Base-by-base conservation (phyloP, 2,329 filamentous ascomycete genomes). In the Tolypocladium ovalisporum region DNA sequence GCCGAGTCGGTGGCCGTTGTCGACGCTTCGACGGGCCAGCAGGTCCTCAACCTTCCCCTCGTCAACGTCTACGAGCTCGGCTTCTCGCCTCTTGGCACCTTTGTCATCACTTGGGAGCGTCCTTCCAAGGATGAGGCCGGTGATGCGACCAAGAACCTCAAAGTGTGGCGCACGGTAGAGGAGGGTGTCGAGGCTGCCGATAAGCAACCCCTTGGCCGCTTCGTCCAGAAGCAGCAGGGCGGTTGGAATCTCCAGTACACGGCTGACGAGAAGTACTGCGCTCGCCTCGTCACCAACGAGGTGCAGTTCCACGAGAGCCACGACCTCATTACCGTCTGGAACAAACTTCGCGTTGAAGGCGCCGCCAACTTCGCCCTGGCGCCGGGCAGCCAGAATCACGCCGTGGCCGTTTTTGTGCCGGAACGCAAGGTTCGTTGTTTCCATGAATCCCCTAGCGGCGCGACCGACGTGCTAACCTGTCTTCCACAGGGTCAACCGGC, bases 231-330 rank as follows among this genome's bases (percentile, higher is more conserved):
- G 80, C 88, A 86, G 63, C 90, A 96, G 78, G 90, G 88, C 52
- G 90, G 92, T 68, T 97, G 93, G 93, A 97, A 97, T 71, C 79
- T 99, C 69, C 93, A 97, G 75, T 99, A 97, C 75, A 96, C 92
- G 35, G 82, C 84, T 59, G 94, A 99, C 70, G 94, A 99, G 80
- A 84, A 86, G 71, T 93, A 90, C 73, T 97, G 93, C 72, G 94
- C 93, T 63, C 90, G 94, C 64, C 81, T 87, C 61, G 93, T 97
- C 66, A 97, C 90, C 73, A 99, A 99, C 71, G 92, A 97, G 79
- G 89, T 99, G 57, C 94, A 97, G 68, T 96, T 99, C 73, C 97
- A 93, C 78, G 83, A 96, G 74, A 94, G 90, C 71, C 82, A 87
- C 63, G 87, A 97, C 70, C 79, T 97, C 68, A 78, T 81, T 64